phyloP scores from a whole-genome alignment of 768 basidiomycete species.

The Rhodotorula graminis region DNA sequence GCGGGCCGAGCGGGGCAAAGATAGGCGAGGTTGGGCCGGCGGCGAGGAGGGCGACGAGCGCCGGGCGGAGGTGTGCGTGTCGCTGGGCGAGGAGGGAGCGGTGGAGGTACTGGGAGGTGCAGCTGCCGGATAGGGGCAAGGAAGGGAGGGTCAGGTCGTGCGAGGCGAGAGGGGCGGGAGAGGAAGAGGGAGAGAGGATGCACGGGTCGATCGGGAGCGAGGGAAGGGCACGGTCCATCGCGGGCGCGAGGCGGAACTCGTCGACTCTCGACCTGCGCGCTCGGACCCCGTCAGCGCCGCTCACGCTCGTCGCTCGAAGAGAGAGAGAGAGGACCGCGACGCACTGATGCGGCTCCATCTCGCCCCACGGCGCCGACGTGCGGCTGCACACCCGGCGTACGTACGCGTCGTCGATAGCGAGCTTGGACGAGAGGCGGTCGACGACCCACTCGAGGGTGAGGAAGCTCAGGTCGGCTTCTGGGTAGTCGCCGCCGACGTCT shows the following conservation, averaged over 20 bases:
- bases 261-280: neutral
- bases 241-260: conserved; percentile 9
- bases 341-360: conserved; percentile 19
- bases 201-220: neutral
- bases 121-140: neutral
- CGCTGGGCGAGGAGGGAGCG: conserved; percentile 4
- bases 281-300: neutral
- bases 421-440: neutral
- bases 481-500: conserved; percentile 29
- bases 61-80: conserved; percentile 35
- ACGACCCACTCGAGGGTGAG: conserved; percentile 19
- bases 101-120: conserved; percentile 7
- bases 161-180: neutral
- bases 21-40: fast-evolving
- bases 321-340: neutral
- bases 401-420: conserved; percentile 11
- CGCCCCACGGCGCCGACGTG: neutral
- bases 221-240: conserved; percentile 1
- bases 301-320: too few species aligned
- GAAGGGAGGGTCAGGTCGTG: too few species aligned
- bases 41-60: neutral
- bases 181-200: neutral
- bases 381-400: neutral
- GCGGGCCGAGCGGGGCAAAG: neutral
- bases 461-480: conserved; percentile 7